Evolutionary conservation across 2,329 filamentous ascomycete species (phyloP), one percentile per base, ranked within the genome.

Genomic region (Trichophyton verrucosum): DNA sequence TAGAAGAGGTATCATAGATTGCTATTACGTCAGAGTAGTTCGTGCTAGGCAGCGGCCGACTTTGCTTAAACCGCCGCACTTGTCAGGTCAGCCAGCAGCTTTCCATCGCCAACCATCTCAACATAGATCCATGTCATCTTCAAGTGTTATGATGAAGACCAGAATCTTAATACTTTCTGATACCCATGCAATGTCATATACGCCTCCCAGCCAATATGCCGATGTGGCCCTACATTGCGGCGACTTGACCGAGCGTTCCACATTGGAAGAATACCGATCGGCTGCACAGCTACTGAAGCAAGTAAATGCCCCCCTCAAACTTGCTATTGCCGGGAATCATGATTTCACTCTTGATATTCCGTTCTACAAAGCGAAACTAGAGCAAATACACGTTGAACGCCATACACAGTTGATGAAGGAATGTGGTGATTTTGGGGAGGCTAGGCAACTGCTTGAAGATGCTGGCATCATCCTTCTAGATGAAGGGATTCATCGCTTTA

Each of bases 261-360:
- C 71, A 7, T 58, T 78, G 0, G 56, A 65, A 1, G 79, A 82
- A 62, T 77, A 76, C 47, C 66, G 65, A 9, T 65, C 66, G 0
- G 73, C 79, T 0, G 70, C 82, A 8, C 61, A 70, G n/a, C 67
- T 78, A 42, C 70, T 84, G 3, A 66, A 73, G 3, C 58, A 61
- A 1, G 66, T 81, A n/a, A 64, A 74, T 4, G 78, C 80, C 1
- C 76, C 78, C 0, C 70, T 83, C 5, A 83, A 82, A 64, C 71
- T 83, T 2, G 74, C 78, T 49, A 82, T 84, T 62, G 75, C 80
- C 1, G 80, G 81, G 1, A 83, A 82, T 61, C 81, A 83, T 64
- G 80, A 84, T 65, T 74, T 76, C 55, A 76, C 72, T 3, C 62
- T 76, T 46, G 75, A 81, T 61, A 65, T 64, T 1, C 64, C 65